A percentile compares a stretch with the other conserved stretches of the same genome.
Evolutionary conservation across 2,329 filamentous ascomycete genomes (phyloP).

Genomic region (Aaosphaeria arxii): DNA sequence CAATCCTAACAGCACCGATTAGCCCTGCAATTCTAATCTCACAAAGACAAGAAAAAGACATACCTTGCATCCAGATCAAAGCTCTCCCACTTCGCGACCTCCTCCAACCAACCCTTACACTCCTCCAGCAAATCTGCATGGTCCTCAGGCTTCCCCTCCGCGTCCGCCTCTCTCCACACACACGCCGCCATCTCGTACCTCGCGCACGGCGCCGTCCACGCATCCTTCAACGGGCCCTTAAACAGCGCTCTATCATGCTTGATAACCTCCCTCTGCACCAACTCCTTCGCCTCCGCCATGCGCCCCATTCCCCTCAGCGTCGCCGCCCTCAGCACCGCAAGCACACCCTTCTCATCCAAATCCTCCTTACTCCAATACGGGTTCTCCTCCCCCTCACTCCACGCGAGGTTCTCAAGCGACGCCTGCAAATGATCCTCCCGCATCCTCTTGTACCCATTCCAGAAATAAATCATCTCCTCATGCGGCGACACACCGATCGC

Average conservation of each 20-base stretch:
- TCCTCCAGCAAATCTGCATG: constrained; percentile 52
- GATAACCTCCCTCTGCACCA: constrained; percentile 64
- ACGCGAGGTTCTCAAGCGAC: constrained; percentile 63
- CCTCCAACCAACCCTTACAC: constrained; percentile 64
- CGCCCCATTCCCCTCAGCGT: constrained; percentile 62
- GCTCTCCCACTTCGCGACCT: constrained; percentile 66
- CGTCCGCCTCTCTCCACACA: constrained; percentile 66
- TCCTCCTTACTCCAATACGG: constrained; percentile 51
- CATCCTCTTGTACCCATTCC: constrained; percentile 88
- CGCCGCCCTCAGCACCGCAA: constrained; percentile 64
- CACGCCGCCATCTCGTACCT: constrained; percentile 85
- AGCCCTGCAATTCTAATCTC: constrained; percentile 1
- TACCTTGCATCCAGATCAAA: constrained; percentile 70
- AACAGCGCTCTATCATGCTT: constrained; percentile 53
- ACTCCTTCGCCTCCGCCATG: constrained; percentile 61
- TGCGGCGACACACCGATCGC: constrained; percentile 77
- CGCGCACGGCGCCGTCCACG: constrained; percentile 70
- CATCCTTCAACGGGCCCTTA: constrained; percentile 62
- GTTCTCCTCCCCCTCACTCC: constrained; percentile 57
- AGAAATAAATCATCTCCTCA: constrained; percentile 91
- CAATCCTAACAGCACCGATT: constrained; percentile 44
- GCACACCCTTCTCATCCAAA: constrained; percentile 61
- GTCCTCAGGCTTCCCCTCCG: constrained; percentile 31
- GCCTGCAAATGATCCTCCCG: constrained; percentile 59
- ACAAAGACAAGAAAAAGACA: constrained; percentile 8